Evolutionary conservation across 495 filamentous ascomycete genomes (phyloP), one percentile per base, ranked within the genome.

Genomic region (Saxophila tyrrhenica): DNA sequence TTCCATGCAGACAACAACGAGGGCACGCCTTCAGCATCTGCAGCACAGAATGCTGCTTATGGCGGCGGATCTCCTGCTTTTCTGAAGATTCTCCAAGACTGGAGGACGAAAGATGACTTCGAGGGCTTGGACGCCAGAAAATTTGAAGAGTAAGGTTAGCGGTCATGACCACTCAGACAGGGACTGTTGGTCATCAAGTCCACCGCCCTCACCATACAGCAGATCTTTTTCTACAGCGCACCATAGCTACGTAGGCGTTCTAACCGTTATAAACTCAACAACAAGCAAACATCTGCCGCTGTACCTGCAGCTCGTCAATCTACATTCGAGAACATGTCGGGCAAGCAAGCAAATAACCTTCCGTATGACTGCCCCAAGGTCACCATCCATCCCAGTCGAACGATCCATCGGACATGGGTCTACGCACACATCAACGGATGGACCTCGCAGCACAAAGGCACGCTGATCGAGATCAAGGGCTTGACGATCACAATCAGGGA

Each of bases 1-100:
- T 3, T n/a, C 46, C 13, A 7, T 75, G 2, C 56, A 3, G 46
- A 57, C 19, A 65, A 57, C 5, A 63, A 69, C 52, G 46, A 50
- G 47, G 52, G 54, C 22, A 55, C 55, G 58, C 56, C 52, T 29
- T 39, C 54, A 50, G 60, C 59, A 32, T 35, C 56, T 16, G 52
- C 47, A 25, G 46, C 52, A 19, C 41, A 44, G 41, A 44, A 44
- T 44, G 41, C 41, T 44, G 39, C 60, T 25, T 69, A 62, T 60
- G 62, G 60, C 16, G 22, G 50, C 1, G 64, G 65, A 2, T 57
- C 61, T 43, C 55, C 50, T 19, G 48, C 56, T 21, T 67, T 60
- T 48, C 35, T 56, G 8, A 39, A 48, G n/a, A 38, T 61, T 21
- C 13, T 67, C 10, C 61, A 67, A 43, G 52, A 32, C 1, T 69